Conservation (phyloP, 2,329 filamentous ascomycete species). For the Venturia aucupariae region DNA sequence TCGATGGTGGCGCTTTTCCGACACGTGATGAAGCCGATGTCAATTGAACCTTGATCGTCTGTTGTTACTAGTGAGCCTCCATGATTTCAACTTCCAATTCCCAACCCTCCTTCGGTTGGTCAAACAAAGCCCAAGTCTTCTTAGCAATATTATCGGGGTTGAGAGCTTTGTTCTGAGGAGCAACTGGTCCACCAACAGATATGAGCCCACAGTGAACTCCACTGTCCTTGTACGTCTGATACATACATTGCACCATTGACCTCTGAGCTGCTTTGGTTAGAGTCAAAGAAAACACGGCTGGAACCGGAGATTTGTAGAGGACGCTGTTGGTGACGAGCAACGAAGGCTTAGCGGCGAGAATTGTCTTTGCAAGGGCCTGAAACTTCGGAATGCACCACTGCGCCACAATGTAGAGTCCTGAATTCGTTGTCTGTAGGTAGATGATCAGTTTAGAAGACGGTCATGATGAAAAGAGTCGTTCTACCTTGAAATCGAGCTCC, state of each 20-base stretch:
- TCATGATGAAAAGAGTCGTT: not conserved
- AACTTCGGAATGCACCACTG: slow-evolving; percentile 37
- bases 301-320: slow-evolving; percentile 40
- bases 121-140: slow-evolving; percentile 18
- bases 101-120: slow-evolving; percentile 27
- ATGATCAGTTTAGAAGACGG: not conserved
- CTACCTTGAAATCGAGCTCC: slow-evolving; percentile 42
- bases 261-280: slow-evolving; percentile 13
- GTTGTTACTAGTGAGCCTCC: slow-evolving; percentile 16
- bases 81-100: slow-evolving; percentile 32
- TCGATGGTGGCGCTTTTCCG: not conserved
- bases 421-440: slow-evolving; percentile 33
- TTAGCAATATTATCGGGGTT: slow-evolving; percentile 18
- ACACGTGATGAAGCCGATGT: not conserved
- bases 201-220: slow-evolving; percentile 21
- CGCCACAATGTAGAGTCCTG: slow-evolving; percentile 39
- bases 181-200: slow-evolving; percentile 18
- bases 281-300: slow-evolving; percentile 34
- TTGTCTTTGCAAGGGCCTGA: slow-evolving; percentile 20
- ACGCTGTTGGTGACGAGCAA: slow-evolving; percentile 42
- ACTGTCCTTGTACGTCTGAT: not conserved
- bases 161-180: slow-evolving; percentile 16
- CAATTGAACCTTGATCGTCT: too few relatives aligned
- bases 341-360: slow-evolving; percentile 33
- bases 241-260: slow-evolving; percentile 3